phyloP scores from a whole-genome alignment of 2,329 filamentous ascomycete genomes.

The Microdochium nivale region DNA sequence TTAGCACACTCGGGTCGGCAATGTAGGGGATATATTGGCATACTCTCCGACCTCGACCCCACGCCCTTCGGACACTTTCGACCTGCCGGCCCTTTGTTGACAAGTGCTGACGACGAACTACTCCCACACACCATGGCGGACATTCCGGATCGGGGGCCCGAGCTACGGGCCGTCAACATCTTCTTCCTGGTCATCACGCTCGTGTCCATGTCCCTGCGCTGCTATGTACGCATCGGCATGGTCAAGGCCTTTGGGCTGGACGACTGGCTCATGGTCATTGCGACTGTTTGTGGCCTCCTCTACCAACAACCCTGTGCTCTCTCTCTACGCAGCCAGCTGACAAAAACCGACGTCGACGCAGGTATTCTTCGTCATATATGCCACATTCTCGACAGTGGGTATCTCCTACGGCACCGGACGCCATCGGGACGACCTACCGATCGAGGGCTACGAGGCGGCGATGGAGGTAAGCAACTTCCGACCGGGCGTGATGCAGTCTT shows the following conservation, averaged over 20 bases:
- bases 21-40: too few species aligned
- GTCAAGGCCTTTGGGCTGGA: constrained; percentile 7
- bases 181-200: constrained; percentile 5
- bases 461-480: constrained; percentile 2
- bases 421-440: constrained; percentile 1
- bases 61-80: too few species aligned
- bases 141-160: constrained; percentile 3
- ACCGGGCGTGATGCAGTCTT: too few species aligned
- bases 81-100: background rate
- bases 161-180: constrained; percentile 5
- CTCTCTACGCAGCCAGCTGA: background rate
- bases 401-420: constrained; percentile 2
- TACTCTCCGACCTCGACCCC: too few species aligned
- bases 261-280: constrained; percentile 7
- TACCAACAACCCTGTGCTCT: background rate
- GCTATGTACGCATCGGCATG: constrained; percentile 5
- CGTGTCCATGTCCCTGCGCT: constrained; percentile 2
- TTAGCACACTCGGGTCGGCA: too few species aligned
- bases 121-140: background rate
- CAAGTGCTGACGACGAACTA: background rate
- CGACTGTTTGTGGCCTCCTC: constrained; percentile 4
- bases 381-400: constrained; percentile 1
- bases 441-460: background rate
- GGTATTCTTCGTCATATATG: constrained; percentile 1
- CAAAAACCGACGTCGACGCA: background rate